A percentile compares a stretch with the other conserved stretches of the same genome.
Conservation (phyloP, 164 flowering plant species). For the Annona squamosa region DNA sequence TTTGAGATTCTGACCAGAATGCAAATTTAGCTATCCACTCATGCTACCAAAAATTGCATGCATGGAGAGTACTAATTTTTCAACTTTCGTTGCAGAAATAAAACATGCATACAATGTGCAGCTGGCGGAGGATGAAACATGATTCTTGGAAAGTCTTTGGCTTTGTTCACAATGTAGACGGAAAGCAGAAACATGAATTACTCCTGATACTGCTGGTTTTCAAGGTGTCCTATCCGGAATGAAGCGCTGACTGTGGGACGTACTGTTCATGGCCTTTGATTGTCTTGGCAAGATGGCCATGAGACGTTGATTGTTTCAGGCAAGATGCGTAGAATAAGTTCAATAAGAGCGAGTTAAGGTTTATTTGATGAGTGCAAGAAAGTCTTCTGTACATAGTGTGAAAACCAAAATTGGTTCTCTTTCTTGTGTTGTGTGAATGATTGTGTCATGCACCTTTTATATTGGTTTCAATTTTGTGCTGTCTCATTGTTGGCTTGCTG, state of each 20-base stretch:
- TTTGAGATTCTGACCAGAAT: too few relatives aligned
- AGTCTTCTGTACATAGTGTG: conserved; percentile 21
- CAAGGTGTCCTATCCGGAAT: not conserved
- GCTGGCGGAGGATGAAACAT: conserved; percentile 49
- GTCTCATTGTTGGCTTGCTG: not conserved
- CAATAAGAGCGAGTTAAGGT: not conserved
- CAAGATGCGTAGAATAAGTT: not conserved
- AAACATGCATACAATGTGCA: conserved; percentile 59
- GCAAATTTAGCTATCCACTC: too few relatives aligned
- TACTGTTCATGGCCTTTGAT: conserved; percentile 6
- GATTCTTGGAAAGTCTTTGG: conserved; percentile 6
- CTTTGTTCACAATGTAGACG: not conserved
- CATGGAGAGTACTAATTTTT: too few relatives aligned
- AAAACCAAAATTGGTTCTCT: conserved; percentile 11
- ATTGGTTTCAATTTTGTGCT: not conserved
- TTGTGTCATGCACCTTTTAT: conserved; percentile 5
- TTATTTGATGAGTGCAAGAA: conserved; percentile 17
- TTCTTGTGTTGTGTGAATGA: conserved; percentile 10
- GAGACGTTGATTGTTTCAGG: conserved; percentile 11
- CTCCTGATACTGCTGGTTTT: not conserved
- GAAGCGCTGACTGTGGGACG: conserved; percentile 1
- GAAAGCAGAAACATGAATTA: not conserved
- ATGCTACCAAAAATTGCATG: too few relatives aligned
- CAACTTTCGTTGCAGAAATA: conserved; percentile 30
- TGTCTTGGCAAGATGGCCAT: conserved; percentile 11